Evolutionary conservation across 306 rosid genomes (phyloP).

Genomic region (Cicer arietinum): DNA sequence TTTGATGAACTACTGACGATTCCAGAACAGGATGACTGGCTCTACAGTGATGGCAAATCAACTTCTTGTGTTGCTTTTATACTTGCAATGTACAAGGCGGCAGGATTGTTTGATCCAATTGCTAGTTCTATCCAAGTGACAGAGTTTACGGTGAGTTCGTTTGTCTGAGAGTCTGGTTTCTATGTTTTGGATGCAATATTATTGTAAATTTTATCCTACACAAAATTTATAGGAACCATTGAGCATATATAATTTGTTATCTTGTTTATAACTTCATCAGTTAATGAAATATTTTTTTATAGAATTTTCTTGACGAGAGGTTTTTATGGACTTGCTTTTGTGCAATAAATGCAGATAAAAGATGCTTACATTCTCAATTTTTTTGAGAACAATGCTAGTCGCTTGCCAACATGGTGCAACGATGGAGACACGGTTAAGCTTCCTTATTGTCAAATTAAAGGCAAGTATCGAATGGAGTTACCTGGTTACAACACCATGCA

Average conservation of each 20-base stretch:
- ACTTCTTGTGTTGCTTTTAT: slow-evolving; percentile 88
- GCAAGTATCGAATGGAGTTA: slow-evolving; percentile 87
- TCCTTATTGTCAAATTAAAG: slow-evolving; percentile 93
- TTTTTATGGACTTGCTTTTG: slow-evolving; percentile 25
- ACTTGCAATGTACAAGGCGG: slow-evolving; percentile 92
- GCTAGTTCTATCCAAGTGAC: slow-evolving; percentile 90
- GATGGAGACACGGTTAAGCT: slow-evolving; percentile 76
- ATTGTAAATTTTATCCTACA: slow-evolving; percentile 4
- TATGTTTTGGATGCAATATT: slow-evolving; percentile 24
- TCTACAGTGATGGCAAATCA: slow-evolving; percentile 89
- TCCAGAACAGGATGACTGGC: slow-evolving; percentile 96
- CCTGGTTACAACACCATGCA: slow-evolving; percentile 83
- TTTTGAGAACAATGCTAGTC: slow-evolving; percentile 81
- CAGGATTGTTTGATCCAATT: slow-evolving; percentile 87
- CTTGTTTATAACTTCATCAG: slow-evolving; percentile 10
- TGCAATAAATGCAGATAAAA: slow-evolving; percentile 72
- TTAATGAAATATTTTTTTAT: slow-evolving; percentile 29
- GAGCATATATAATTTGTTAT: slow-evolving; percentile 10
- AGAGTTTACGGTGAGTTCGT: slow-evolving; percentile 86
- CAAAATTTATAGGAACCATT: not conserved
- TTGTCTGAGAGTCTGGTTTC: slow-evolving; percentile 35
- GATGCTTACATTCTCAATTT: slow-evolving; percentile 90
- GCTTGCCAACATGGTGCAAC: slow-evolving; percentile 92
- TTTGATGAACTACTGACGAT: slow-evolving; percentile 83
- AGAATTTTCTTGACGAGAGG: slow-evolving; percentile 32